Evolutionary conservation across 306 rosid genomes (phyloP).

Genomic region (Notholithocarpus densiflorus): DNA sequence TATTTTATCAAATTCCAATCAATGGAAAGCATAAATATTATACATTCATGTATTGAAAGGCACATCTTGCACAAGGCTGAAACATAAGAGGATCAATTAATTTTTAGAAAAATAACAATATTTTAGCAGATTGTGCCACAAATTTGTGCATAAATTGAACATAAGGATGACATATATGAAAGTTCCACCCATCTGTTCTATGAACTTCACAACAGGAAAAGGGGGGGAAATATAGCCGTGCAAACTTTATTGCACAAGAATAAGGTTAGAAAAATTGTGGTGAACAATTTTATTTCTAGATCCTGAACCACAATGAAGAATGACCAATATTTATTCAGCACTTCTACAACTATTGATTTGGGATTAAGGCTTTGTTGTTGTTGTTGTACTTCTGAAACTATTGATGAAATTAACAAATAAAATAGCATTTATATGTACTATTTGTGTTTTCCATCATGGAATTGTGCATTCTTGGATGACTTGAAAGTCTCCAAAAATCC

Average conservation of each 20-base stretch:
- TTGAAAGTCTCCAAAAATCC: slow-evolving; percentile 80
- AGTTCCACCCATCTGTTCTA: neutral
- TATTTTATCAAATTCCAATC: neutral
- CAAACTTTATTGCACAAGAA: neutral
- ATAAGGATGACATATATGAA: neutral
- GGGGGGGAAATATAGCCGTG: neutral
- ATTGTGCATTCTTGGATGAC: slow-evolving; percentile 84
- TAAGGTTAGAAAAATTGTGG: neutral
- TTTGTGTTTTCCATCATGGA: slow-evolving; percentile 80
- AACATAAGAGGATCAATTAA: neutral
- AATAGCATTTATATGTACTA: slow-evolving; percentile 33
- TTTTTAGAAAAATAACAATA: neutral
- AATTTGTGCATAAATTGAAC: neutral
- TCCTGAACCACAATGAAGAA: slow-evolving; percentile 21
- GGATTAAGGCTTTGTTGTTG: too few relatives aligned
- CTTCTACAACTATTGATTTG: too few relatives aligned
- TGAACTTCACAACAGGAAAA: neutral
- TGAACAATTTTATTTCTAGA: slow-evolving; percentile 2
- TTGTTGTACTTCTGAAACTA: neutral
- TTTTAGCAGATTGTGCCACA: slow-evolving; percentile 10
- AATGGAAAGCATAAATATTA: neutral
- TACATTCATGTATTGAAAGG: neutral
- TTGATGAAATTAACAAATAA: neutral
- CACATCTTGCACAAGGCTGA: neutral
- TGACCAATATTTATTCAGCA: neutral